Evolutionary conservation across 2,329 filamentous ascomycete species (phyloP).

Genomic region (Trichoderma atrobrunneum): DNA sequence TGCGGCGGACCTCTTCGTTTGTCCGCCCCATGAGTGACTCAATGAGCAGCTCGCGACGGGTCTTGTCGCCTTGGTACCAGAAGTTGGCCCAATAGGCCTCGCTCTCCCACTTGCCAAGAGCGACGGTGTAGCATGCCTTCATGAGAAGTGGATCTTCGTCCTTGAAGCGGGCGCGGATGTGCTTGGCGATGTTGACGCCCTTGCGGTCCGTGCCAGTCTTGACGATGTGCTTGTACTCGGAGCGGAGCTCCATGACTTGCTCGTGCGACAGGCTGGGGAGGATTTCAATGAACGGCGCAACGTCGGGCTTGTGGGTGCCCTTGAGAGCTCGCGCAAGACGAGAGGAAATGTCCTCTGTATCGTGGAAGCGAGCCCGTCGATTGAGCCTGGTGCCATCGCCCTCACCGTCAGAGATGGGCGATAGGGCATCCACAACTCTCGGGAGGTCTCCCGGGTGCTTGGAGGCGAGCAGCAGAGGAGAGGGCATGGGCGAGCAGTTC

Average conservation of each 20-base stretch:
- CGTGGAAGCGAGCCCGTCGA: conserved; percentile 74
- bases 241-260: conserved; percentile 81
- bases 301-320: conserved; percentile 63
- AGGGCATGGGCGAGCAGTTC: conserved; percentile 90
- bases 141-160: conserved; percentile 73
- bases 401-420: conserved; percentile 49
- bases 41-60: conserved; percentile 83
- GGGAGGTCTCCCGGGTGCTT: conserved; percentile 49
- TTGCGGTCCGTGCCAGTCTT: conserved; percentile 71
- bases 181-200: conserved; percentile 81
- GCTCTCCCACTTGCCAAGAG: conserved; percentile 84
- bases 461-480: conserved; percentile 62
- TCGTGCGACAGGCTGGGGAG: conserved; percentile 81
- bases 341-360: conserved; percentile 74
- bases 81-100: conserved; percentile 98
- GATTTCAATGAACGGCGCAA: conserved; percentile 73
- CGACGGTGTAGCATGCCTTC: conserved; percentile 87
- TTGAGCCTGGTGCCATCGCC: conserved; percentile 43
- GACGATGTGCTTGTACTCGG: conserved; percentile 85
- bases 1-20: conserved; percentile 80
- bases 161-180: conserved; percentile 74
- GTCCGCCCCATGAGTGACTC: conserved; percentile 87
- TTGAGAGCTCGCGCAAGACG: conserved; percentile 73
- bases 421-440: conserved; percentile 47
- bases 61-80: conserved; percentile 89